These are phyloP conservation scores for Corymbia maculata DNA, from an alignment of 345 rosid genomes.

Conservation along the genomic window DNA sequence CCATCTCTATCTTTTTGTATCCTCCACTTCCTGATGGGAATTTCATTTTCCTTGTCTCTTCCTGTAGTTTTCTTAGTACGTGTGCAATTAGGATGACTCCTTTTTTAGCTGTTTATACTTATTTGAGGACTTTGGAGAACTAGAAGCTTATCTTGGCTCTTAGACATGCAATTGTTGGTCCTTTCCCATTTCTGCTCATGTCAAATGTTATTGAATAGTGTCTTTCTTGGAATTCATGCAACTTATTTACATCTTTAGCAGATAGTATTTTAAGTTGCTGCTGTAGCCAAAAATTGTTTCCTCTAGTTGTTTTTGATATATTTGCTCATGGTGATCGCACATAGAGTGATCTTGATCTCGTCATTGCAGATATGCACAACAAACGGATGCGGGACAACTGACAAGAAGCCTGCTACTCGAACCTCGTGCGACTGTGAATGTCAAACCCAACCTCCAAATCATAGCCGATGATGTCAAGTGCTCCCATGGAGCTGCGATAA, in stretches of 20 bases:
- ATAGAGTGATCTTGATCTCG: not conserved
- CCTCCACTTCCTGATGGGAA: not conserved
- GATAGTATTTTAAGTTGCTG: not conserved
- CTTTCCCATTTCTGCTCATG: not conserved
- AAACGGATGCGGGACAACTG: conserved; percentile 86
- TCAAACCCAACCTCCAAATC: conserved; percentile 93
- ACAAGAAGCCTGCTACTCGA: conserved; percentile 79
- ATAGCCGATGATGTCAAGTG: conserved; percentile 89
- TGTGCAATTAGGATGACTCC: not conserved
- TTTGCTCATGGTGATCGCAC: not conserved
- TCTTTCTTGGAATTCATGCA: not conserved
- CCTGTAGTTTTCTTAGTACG: not conserved
- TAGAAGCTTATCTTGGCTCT: not conserved
- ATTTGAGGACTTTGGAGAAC: not conserved
- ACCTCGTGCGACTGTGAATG: conserved; percentile 79
- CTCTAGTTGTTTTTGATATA: not conserved
- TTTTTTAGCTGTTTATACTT: not conserved
- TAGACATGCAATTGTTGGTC: not conserved
- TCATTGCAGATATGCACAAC: conserved; percentile 65
- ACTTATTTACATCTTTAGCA: not conserved
- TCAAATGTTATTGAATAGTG: not conserved
- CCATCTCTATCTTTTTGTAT: not conserved
- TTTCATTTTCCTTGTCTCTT: not conserved
- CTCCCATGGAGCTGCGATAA: conserved; percentile 95
- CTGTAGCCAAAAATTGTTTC: not conserved